These are phyloP conservation scores for Aspergillus sp. DNA, from an alignment of 2,329 filamentous ascomycete genomes.

Conservation along the genomic window DNA sequence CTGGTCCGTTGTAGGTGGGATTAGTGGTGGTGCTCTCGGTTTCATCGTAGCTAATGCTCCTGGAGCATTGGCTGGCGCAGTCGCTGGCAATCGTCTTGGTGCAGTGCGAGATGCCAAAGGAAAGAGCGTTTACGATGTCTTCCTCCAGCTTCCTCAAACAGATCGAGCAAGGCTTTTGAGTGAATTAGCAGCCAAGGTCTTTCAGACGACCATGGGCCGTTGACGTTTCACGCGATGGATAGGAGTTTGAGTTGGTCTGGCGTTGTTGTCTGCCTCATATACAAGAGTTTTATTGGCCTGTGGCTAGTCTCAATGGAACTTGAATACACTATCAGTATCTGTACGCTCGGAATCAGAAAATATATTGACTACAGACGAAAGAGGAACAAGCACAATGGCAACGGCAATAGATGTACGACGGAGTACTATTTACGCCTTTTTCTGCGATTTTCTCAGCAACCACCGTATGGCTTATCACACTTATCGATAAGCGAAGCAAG, in stretches of 20 bases:
- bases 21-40: constrained; percentile 85
- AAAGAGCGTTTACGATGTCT: constrained; percentile 93
- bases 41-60: constrained; percentile 95
- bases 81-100: constrained; percentile 89
- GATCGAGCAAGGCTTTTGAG: constrained; percentile 80
- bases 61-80: constrained; percentile 82
- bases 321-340: too few relatives aligned
- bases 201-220: constrained; percentile 50
- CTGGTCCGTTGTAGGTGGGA: constrained; percentile 81
- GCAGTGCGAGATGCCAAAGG: constrained; percentile 85
- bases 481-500: constrained; percentile 32
- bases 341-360: too few relatives aligned
- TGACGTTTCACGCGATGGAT: constrained; percentile 10
- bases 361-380: too few relatives aligned
- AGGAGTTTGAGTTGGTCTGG: background rate
- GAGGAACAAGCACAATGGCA: background rate
- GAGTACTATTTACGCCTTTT: too few relatives aligned
- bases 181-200: constrained; percentile 82
- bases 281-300: background rate
- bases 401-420: too few relatives aligned
- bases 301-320: background rate
- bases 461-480: background rate
- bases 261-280: background rate
- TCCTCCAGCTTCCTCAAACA: constrained; percentile 77
- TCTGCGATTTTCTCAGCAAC: background rate